Base-by-base conservation (phyloP, 495 filamentous ascomycete species). In the Daldinia caldariorum region DNA sequence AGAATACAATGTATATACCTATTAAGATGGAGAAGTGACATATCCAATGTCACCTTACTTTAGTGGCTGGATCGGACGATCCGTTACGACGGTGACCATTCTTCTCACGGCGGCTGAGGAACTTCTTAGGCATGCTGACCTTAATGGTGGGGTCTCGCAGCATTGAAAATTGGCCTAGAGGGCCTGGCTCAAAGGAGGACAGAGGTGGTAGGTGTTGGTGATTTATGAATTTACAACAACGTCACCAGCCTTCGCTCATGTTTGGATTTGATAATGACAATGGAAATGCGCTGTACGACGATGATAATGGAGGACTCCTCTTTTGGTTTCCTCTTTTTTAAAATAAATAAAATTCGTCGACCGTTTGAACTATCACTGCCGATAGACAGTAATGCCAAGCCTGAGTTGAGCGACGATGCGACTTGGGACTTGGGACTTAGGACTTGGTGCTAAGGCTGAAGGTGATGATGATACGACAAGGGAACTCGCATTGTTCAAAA, bases 21-120 rank as follows among this genome's bases (percentile, higher is more conserved):
- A 34, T 63, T 72, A 47, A 60, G 50, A 55, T 67, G 49, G 59
- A 62, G 56, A 54, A n/a, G 58, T 63, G 47, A 59, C 43, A 70
- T 45, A 61, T 65, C 38, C 29, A 26, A 69, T 70, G 57, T 51
- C 67, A 79, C 59, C 66, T 76, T 73, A 86, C 88, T 74, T 87
- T 87, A 72, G 83, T 82, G 37, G 71, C 71, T 9, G 77, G 73
- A 37, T 84, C 81, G 74, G 80, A 77, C 31, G 83, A 85, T 71
- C 79, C 80, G 55, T 79, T 80, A 58, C 83, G 83, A 57, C 80
- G 81, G 74, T 84, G 80, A 29, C 80, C 81, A 69, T 80, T 79
- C 77, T 90, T 93, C 47, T 94, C 91, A 49, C 91, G 87, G 69
- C 89, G 86, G 58, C 89, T 93, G 56, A 93, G 87, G 71, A 95